Base-by-base conservation (phyloP, 306 rosid genomes). In the Trifolium repens region DNA sequence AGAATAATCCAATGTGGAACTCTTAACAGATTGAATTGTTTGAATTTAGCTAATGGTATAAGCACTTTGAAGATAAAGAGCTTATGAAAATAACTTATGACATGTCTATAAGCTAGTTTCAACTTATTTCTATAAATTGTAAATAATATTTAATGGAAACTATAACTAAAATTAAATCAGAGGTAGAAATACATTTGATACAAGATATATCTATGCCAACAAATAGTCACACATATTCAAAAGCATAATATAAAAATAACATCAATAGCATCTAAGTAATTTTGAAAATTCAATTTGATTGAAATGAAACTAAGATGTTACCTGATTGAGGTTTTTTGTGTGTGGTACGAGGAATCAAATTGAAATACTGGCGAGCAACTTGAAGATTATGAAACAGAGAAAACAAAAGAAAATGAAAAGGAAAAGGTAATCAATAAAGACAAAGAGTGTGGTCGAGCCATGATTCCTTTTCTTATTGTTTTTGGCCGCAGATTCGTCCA, bases 351-450 rank as follows among this genome's bases (percentile, higher is more conserved):
- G 73, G 64, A 67, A 66, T 93, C 87, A 81, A 76, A 88, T 32
- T 32, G 35, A 32, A 32, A 32, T 32, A 5, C 1, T 6, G 72
- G 77, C 82, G 17, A 86, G 3, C 40, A 89, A 71, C 82, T 88
- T 87, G 86, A 78, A 81, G 73, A 89, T 55, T 80, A 93, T 85
- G 90, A 81, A 88, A 79, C 58, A 73, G 59, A 88, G 88, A 81
- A 93, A 80, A 14, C 53, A 89, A 11, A 93, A 60, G 72, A 89
- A 91, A 43, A 88, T 53, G 2, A 83, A 72, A 53, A 93, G 84
- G 81, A 88, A 93, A 40, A 93, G 85, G 79, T 93, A 88, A 79
- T 91, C 97, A 6, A 91, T 86, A 65, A 91, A 78, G 44, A 91
- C 90, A 55, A 93, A 93, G 82, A 93, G 80, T 42, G 60, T 30